phyloP scores from a whole-genome alignment of 2,329 filamentous ascomycete genomes.

The Hypoxylon sp. region DNA sequence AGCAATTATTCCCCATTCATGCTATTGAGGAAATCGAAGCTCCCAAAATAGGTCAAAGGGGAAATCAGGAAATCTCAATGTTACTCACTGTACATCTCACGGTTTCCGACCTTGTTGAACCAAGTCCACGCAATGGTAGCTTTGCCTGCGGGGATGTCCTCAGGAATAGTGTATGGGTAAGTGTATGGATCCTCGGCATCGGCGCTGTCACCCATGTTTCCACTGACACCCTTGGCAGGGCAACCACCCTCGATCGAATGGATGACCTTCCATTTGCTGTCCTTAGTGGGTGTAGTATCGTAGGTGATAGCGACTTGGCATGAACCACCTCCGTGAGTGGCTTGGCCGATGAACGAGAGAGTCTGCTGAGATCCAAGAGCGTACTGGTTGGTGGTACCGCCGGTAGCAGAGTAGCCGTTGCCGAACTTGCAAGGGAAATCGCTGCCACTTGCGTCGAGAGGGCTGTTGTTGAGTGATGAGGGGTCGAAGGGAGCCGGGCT shows the following conservation, averaged over 20 bases:
- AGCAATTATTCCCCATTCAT: too few relatives aligned
- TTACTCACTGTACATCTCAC: constrained; percentile 74
- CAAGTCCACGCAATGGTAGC: constrained; percentile 93
- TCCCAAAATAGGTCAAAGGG: too few relatives aligned
- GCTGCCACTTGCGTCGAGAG: constrained; percentile 70
- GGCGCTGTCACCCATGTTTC: constrained; percentile 70
- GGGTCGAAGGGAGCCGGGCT: constrained; percentile 74
- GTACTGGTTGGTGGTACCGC: constrained; percentile 70
- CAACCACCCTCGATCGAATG: constrained; percentile 90
- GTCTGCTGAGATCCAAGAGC: constrained; percentile 72
- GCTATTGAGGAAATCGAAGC: too few relatives aligned
- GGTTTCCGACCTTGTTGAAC: constrained; percentile 93
- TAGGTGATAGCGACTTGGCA: constrained; percentile 92
- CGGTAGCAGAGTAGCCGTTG: constrained; percentile 60
- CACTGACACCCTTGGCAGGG: constrained; percentile 70
- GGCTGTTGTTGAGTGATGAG: constrained; percentile 68
- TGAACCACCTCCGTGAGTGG: constrained; percentile 90
- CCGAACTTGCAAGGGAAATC: constrained; percentile 88
- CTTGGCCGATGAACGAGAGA: constrained; percentile 78
- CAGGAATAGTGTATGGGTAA: constrained; percentile 80
- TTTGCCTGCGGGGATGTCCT: constrained; percentile 79
- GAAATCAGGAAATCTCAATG: too few relatives aligned
- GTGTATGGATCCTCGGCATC: constrained; percentile 63
- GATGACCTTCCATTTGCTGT: constrained; percentile 88
- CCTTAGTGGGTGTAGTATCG: constrained; percentile 76